Evolutionary conservation across 495 filamentous ascomycete species (phyloP).

Genomic region (Xylaria longipes): DNA sequence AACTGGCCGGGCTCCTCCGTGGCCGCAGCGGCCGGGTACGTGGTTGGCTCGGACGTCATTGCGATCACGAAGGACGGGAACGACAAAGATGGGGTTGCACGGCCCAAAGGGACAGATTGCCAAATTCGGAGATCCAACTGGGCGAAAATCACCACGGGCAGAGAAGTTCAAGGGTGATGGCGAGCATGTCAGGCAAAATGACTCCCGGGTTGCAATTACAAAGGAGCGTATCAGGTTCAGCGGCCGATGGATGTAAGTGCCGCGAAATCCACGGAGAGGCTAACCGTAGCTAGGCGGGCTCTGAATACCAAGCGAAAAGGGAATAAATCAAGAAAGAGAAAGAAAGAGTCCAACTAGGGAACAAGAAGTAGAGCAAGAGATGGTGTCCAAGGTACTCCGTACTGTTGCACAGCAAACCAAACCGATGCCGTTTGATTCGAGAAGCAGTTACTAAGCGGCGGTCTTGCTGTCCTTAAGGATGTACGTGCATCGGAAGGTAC

Average conservation of each 20-base stretch:
- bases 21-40: constrained; percentile 25
- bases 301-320: not conserved
- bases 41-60: constrained; percentile 36
- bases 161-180: not conserved
- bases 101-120: not conserved
- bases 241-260: not conserved
- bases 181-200: constrained; percentile 19
- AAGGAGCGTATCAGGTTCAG: constrained; percentile 10
- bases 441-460: constrained; percentile 3
- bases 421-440: constrained; percentile 6
- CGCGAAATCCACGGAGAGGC: not conserved
- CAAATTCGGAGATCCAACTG: not conserved
- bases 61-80: constrained; percentile 16
- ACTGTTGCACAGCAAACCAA: not conserved
- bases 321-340: not conserved
- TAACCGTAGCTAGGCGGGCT: not conserved
- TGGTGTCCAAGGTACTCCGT: not conserved
- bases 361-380: constrained; percentile 17
- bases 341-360: not conserved
- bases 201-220: not conserved
- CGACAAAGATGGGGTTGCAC: not conserved
- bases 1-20: constrained; percentile 43
- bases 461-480: constrained; percentile 19
- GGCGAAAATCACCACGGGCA: constrained; percentile 14
- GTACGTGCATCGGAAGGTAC: not conserved